phyloP scores from a whole-genome alignment of 2,329 filamentous ascomycete genomes.

The Colletotrichum ledebouriae region DNA sequence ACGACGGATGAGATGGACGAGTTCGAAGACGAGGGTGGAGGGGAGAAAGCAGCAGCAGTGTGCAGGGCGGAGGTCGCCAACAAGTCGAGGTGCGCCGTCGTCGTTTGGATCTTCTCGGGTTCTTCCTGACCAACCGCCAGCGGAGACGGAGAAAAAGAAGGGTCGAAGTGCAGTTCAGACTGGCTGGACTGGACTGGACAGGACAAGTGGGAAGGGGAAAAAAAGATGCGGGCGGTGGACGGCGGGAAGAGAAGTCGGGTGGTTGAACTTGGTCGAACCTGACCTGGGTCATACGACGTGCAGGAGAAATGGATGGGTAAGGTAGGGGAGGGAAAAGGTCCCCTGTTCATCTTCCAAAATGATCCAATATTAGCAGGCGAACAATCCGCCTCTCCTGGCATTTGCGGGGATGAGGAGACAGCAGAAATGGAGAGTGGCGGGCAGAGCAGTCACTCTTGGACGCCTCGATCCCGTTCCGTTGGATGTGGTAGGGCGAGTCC shows the following conservation, averaged over 20 bases:
- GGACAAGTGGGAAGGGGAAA: neutral
- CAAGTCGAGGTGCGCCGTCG: constrained; percentile 17
- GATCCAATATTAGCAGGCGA: constrained; percentile 11
- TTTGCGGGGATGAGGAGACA: neutral
- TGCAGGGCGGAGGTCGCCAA: neutral
- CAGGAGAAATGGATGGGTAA: neutral
- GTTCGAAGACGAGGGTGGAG: no score
- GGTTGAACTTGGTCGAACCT: neutral
- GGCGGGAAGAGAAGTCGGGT: neutral
- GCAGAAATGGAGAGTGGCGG: neutral
- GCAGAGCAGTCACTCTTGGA: neutral
- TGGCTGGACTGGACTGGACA: neutral
- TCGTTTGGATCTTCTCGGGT: constrained; percentile 14
- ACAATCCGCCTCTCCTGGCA: neutral
- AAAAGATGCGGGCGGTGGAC: neutral
- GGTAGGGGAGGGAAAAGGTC: no score
- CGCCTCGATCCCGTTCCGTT: neutral
- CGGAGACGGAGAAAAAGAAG: neutral
- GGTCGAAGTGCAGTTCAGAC: neutral
- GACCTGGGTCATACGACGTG: constrained; percentile 13
- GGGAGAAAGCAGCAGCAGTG: neutral
- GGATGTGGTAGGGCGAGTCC: neutral
- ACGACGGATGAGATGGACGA: no score
- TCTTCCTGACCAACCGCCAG: constrained; percentile 18
- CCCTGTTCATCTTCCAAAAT: neutral